A percentile compares a stretch with the other conserved stretches of the same genome.
phyloP scores from a whole-genome alignment of 2,329 filamentous ascomycete genomes.

The Grosmannia clavigera region DNA sequence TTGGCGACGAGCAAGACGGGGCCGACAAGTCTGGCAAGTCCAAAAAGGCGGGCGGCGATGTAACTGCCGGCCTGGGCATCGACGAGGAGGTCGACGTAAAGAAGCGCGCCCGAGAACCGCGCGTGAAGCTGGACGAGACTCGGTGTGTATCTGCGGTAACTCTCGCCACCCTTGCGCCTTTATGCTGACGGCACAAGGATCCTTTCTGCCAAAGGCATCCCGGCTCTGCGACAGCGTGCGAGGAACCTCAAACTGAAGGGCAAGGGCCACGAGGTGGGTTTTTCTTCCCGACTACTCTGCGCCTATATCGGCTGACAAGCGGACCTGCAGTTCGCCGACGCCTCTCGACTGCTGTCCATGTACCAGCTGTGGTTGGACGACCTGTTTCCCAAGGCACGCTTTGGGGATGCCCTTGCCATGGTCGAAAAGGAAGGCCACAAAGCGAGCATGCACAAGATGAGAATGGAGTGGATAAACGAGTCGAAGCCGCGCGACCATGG shows the following conservation, averaged over 20 bases:
- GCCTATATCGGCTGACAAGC: neutral
- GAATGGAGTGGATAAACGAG: constrained; percentile 77
- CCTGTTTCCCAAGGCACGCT: constrained; percentile 87
- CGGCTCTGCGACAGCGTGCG: constrained; percentile 61
- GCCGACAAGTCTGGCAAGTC: constrained; percentile 29
- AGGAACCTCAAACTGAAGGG: constrained; percentile 71
- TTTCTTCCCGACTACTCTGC: neutral
- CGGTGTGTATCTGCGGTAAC: constrained; percentile 35
- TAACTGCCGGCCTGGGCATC: constrained; percentile 52
- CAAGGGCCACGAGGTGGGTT: constrained; percentile 74
- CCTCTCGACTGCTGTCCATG: constrained; percentile 68
- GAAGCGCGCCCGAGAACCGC: constrained; percentile 58
- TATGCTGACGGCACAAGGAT: constrained; percentile 37
- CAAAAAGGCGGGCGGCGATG: constrained; percentile 35
- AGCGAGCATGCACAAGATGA: constrained; percentile 59
- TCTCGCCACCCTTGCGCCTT: neutral
- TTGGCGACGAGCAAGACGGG: constrained; percentile 16
- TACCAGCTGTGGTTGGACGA: constrained; percentile 98
- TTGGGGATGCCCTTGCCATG: constrained; percentile 77
- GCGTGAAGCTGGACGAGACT: constrained; percentile 77
- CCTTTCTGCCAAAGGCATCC: constrained; percentile 73
- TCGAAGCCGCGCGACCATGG: constrained; percentile 38
- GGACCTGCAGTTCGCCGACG: constrained; percentile 60
- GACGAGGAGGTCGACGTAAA: constrained; percentile 76
- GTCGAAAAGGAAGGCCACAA: constrained; percentile 90